Conservation (phyloP, 2,329 filamentous ascomycete genomes). For the Colletotrichum orbiculare region DNA sequence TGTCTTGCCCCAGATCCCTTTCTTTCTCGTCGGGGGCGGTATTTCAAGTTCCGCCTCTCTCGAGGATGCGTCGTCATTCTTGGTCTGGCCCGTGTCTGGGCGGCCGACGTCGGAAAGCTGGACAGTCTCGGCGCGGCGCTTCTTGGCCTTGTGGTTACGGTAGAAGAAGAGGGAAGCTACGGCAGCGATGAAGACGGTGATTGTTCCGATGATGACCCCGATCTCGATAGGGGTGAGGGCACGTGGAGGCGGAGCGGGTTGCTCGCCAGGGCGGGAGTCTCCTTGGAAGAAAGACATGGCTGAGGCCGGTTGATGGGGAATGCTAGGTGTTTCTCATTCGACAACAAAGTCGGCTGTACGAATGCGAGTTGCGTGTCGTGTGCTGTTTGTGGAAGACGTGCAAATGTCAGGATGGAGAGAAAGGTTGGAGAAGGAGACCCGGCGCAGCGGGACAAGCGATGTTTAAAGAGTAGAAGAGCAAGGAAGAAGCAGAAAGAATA, state of each 20-base stretch:
- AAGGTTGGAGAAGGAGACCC: background rate
- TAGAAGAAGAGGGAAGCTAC: conserved; percentile 41
- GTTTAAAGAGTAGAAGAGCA: too few species aligned
- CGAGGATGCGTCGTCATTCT: conserved; percentile 10
- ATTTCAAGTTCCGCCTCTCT: conserved; percentile 10
- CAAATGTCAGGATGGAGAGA: too few species aligned
- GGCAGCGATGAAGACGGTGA: conserved; percentile 39
- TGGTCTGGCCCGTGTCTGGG: conserved; percentile 11
- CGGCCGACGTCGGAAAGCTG: conserved; percentile 8
- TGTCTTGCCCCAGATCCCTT: conserved; percentile 11
- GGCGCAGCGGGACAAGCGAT: too few species aligned
- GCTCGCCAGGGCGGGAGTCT: conserved; percentile 31
- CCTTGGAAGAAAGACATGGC: conserved; percentile 36
- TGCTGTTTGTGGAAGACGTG: too few species aligned
- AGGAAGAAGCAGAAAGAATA: too few species aligned
- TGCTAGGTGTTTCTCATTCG: conserved; percentile 6
- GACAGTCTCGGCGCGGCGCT: conserved; percentile 5
- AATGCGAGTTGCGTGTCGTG: too few species aligned
- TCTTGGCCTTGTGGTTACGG: conserved; percentile 35
- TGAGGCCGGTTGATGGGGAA: background rate
- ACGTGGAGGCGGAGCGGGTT: conserved; percentile 26
- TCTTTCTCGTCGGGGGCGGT: conserved; percentile 12
- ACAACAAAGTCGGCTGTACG: background rate
- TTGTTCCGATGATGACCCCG: conserved; percentile 42
- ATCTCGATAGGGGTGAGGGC: conserved; percentile 43